These are phyloP conservation scores for Polytolypa hystricis DNA, from an alignment of 2,329 filamentous ascomycete species.

Conservation along the genomic window DNA sequence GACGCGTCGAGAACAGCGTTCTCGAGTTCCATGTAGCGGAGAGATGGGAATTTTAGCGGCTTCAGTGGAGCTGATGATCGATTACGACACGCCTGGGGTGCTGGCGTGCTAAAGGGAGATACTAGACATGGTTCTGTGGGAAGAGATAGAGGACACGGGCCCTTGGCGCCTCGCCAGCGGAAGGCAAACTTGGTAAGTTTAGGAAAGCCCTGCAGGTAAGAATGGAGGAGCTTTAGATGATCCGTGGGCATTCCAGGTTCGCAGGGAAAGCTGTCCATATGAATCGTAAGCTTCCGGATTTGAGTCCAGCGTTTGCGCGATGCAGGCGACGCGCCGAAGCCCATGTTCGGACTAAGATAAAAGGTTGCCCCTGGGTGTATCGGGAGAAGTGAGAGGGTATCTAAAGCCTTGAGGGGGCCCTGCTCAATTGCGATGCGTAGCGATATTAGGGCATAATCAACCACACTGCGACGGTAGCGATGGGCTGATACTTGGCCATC, in stretches of 20 bases:
- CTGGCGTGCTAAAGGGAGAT: slow-evolving; percentile 37
- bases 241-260: slow-evolving; percentile 54
- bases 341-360: slow-evolving; percentile 64
- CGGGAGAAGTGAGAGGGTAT: slow-evolving; percentile 58
- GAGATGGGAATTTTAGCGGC: slow-evolving; percentile 53
- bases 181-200: slow-evolving; percentile 62
- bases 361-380: slow-evolving; percentile 66
- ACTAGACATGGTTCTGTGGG: slow-evolving; percentile 57
- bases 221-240: slow-evolving; percentile 68
- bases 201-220: slow-evolving; percentile 62
- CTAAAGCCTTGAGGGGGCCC: slow-evolving; percentile 53
- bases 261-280: slow-evolving; percentile 53
- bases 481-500: slow-evolving; percentile 59
- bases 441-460: slow-evolving; percentile 83
- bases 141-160: slow-evolving; percentile 62
- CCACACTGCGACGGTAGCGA: slow-evolving; percentile 62
- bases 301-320: slow-evolving; percentile 65
- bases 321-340: slow-evolving; percentile 63
- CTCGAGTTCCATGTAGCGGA: slow-evolving; percentile 58
- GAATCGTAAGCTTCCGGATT: slow-evolving; percentile 62
- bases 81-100: slow-evolving; percentile 17
- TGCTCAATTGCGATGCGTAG: slow-evolving; percentile 73
- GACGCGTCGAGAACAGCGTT: slow-evolving; percentile 61
- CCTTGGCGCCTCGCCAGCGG: slow-evolving; percentile 62
- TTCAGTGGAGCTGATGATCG: slow-evolving; percentile 35